Evolutionary conservation across 1,284 basidiomycete genomes (phyloP).

Genomic region (Macrocybe sp.): DNA sequence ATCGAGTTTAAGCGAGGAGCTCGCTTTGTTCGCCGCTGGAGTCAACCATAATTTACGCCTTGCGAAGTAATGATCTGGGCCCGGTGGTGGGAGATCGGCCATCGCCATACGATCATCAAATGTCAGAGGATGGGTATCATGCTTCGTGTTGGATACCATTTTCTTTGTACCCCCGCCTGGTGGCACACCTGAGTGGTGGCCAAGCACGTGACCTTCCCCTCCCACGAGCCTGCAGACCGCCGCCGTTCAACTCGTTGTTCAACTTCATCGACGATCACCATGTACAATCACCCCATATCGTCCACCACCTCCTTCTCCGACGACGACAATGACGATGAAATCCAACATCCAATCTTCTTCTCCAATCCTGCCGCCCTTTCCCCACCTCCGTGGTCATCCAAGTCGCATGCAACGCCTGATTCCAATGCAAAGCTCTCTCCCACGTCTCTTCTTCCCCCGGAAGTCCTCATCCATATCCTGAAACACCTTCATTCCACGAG

Average conservation of each 20-base stretch:
- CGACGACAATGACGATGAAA: conserved; percentile 62
- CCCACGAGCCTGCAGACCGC: conserved; percentile 11
- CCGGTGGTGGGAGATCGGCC: conserved; percentile 50
- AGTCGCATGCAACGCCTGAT: conserved; percentile 23
- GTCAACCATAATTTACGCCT: conserved; percentile 59
- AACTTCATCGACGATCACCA: conserved; percentile 25
- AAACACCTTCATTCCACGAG: conserved; percentile 72
- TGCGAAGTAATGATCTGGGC: conserved; percentile 55
- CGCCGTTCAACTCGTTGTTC: conserved; percentile 10
- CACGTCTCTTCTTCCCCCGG: conserved; percentile 72
- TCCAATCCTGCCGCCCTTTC: conserved; percentile 37
- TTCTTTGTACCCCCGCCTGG: neutral
- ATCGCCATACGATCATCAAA: conserved; percentile 38
- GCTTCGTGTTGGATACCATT: neutral
- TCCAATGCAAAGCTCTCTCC: conserved; percentile 32
- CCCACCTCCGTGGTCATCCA: conserved; percentile 63
- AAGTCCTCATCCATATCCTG: conserved; percentile 92
- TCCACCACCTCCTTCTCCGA: conserved; percentile 52
- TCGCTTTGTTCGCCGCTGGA: conserved; percentile 19
- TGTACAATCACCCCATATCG: conserved; percentile 58
- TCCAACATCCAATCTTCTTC: conserved; percentile 47
- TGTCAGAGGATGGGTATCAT: conserved; percentile 11
- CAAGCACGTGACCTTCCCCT: neutral
- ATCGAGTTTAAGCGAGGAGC: conserved; percentile 23
- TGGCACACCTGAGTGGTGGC: neutral